Base-by-base conservation (phyloP, 208 protist species). In the Crithidia mellificae region DNA sequence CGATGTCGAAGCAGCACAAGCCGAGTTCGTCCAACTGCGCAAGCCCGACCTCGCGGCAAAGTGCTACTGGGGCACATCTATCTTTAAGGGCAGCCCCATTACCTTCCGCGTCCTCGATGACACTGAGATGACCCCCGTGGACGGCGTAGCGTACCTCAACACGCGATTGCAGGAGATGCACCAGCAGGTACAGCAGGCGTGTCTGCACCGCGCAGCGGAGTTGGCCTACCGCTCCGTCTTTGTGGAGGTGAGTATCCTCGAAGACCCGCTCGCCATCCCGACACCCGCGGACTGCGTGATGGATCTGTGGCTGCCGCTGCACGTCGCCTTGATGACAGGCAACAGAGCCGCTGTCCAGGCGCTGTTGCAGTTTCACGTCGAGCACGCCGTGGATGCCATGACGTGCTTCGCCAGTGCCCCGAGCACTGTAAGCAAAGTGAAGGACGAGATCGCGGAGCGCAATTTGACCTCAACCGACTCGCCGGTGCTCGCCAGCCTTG, bases 241-340 rank as follows among this genome's bases (percentile, higher is more conserved):
- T 25, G 88, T 94, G 15, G 77, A 91, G 59, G 71, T 94, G 7
- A 88, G 78, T 57, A 57, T 87, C 8, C 63, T 89, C 17, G 88
- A 87, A 14, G 83, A 89, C 58, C 72, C 72, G 14, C 38, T 69
- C 9, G 77, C 72, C 9, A 46, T 83, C 19, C 82, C 83, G n/a
- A 43, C 72, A 7, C 70, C 76, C 44, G 44, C 49, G 47, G 72
- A 85, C 53, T 78, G 65, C 30, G 71, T 61, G 3, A 57, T 80
- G 17, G 89, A 94, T 50, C 68, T 88, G 17, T 94, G 89, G 89
- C 56, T 71, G 44, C 82, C 86, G 46, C 68, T 89, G 55, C 71
- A 88, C 63, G 69, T 94, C 22, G 82, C 86, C 15, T 74, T 91
- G 38, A 69, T 88, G 52, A 68, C 83, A 61, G 71, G 80, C 68